Base-by-base conservation (phyloP, 306 rosid species). In the Inga laurina region DNA sequence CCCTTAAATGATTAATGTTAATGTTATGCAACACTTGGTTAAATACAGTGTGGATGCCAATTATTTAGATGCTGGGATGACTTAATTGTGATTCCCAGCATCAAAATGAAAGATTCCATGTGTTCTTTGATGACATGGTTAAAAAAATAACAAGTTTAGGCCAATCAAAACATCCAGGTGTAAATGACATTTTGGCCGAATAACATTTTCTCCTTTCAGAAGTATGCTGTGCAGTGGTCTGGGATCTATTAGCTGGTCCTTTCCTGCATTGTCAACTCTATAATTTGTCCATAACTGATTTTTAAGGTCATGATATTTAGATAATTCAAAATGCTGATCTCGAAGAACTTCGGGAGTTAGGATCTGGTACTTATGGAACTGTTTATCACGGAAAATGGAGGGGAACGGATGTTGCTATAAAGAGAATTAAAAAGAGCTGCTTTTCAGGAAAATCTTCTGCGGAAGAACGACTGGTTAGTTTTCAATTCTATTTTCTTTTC, bases 341-440 rank as follows among this genome's bases (percentile, higher is more conserved):
- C 4, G 98, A 96, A 89, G 99, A 96, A 41, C 90, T 92, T 85
- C 89, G 43, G 72, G 99, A 93, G 85, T 83, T 93, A 72, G 99
- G 99, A 77, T 93, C 98, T 48, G 99, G 99, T 83, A 93, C 98
- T 41, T 96, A 91, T 79, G 99, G 99, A 83, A 96, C 98, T 74
- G 99, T 96, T 81, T 96, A 91, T 87, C 98, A 93, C 81, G 97
- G 99, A 77, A 96, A 92, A 87, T 96, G 98, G 99, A 90, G 99
- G 83, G 99, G 99, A 82, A 88, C 99, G 12, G 99, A 93, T 81
- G 90, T 96, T 64, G 99, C 99, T 54, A 96, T 93, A 54, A 96
- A 96, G 87, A 93, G 97, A 88, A 96, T 92, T 34, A 93, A 92
- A 85, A 93, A 84, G 90, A 92, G 99, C 82, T 96, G 99, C 85